phyloP scores from a whole-genome alignment of 2,329 filamentous ascomycete species.

The Didymella lethalis region DNA sequence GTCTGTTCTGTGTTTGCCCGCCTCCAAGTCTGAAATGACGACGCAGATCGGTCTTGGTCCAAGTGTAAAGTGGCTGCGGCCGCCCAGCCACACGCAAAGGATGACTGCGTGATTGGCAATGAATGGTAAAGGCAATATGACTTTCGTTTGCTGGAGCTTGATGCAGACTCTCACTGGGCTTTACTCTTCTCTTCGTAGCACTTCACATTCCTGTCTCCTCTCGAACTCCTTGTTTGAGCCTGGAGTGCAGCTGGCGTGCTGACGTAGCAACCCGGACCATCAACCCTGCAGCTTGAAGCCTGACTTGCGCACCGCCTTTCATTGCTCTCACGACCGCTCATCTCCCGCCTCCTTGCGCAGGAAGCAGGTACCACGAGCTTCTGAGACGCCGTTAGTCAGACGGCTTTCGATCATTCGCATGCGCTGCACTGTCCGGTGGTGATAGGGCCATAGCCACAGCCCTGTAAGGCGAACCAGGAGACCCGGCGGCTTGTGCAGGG shows the following conservation, averaged over 20 bases:
- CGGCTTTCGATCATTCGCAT: conserved; percentile 14
- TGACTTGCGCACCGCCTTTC: conserved; percentile 18
- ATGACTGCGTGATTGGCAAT: not conserved
- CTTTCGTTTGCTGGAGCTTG: not conserved
- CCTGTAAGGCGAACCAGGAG: conserved; percentile 6
- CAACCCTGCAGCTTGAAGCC: conserved; percentile 20
- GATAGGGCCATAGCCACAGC: conserved; percentile 50
- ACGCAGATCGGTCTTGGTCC: conserved; percentile 10
- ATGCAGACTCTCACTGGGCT: not conserved
- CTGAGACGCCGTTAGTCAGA: conserved; percentile 5
- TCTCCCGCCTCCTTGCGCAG: conserved; percentile 10
- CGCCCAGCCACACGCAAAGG: conserved; percentile 7
- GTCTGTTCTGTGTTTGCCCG: not conserved
- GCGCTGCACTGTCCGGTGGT: conserved; percentile 58
- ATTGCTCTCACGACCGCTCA: not conserved
- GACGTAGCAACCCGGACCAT: conserved; percentile 18
- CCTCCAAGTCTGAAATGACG: not conserved
- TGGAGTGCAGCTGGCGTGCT: conserved; percentile 16
- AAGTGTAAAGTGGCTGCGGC: conserved; percentile 9
- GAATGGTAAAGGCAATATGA: conserved; percentile 2
- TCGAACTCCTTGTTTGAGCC: conserved; percentile 6
- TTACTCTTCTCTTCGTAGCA: not conserved
- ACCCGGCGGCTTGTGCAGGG: conserved; percentile 6
- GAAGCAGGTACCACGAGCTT: conserved; percentile 6
- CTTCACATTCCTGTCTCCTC: not conserved